A percentile compares a stretch with the other conserved stretches of the same genome.
Evolutionary conservation across 371 early-diverging fungal genomes (phyloP).

Genomic region (Mycotypha africana): DNA sequence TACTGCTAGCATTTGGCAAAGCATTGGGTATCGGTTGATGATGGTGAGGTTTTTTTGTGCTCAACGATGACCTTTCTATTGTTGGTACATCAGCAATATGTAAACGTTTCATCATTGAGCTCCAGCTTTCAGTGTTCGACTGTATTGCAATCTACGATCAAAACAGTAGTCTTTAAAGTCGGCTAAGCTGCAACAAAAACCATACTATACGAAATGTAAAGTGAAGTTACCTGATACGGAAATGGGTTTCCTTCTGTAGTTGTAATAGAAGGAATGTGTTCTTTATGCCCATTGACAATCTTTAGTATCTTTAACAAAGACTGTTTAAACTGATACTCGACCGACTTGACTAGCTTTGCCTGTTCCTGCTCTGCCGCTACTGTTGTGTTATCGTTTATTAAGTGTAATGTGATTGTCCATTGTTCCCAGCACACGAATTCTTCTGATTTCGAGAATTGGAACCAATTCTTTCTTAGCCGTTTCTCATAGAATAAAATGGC

Average conservation of each 20-base stretch:
- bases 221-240: conserved; percentile 67
- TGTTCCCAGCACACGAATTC: conserved; percentile 90
- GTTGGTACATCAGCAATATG: conserved; percentile 32
- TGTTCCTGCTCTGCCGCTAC: conserved; percentile 58
- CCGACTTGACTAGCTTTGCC: conserved; percentile 27
- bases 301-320: conserved; percentile 62
- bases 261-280: conserved; percentile 87
- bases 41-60: too few relatives aligned
- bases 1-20: too few relatives aligned
- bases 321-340: conserved; percentile 38
- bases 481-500: conserved; percentile 79
- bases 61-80: conserved; percentile 3
- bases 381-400: conserved; percentile 33
- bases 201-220: too few relatives aligned
- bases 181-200: too few relatives aligned
- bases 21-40: too few relatives aligned
- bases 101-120: conserved; percentile 36
- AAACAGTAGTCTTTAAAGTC: background rate
- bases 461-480: conserved; percentile 77
- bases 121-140: conserved; percentile 37
- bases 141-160: conserved; percentile 30
- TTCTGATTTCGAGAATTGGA: conserved; percentile 62
- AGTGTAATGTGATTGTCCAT: conserved; percentile 70
- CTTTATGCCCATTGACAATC: conserved; percentile 75
- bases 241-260: conserved; percentile 79